These are phyloP conservation scores for Morella rubra DNA, from an alignment of 306 rosid species.

Conservation along the genomic window DNA sequence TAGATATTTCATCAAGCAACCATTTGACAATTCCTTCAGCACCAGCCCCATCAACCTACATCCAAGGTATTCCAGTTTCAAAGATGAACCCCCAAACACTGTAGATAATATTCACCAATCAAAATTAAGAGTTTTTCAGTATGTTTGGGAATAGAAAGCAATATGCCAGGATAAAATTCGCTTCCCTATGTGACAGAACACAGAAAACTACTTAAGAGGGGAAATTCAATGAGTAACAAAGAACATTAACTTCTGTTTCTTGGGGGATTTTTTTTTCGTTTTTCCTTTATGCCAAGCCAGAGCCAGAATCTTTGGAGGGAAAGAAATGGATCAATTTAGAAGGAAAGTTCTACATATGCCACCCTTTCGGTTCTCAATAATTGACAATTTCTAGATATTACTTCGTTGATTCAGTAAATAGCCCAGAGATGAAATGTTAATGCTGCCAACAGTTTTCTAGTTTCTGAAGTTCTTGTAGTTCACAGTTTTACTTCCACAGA, in stretches of 20 bases:
- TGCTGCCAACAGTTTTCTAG: too few relatives aligned
- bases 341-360: background rate
- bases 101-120: background rate
- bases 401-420: background rate
- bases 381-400: background rate
- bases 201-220: background rate
- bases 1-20: conserved; percentile 40
- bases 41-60: conserved; percentile 14
- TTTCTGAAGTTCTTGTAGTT: too few relatives aligned
- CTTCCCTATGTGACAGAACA: too few relatives aligned
- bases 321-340: background rate
- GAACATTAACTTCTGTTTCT: background rate
- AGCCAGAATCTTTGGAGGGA: background rate
- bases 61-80: background rate
- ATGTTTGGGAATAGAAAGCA: background rate
- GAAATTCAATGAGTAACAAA: background rate
- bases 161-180: background rate
- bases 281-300: background rate
- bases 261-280: background rate
- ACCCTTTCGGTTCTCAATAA: background rate
- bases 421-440: background rate
- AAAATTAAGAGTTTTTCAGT: background rate
- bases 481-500: too few relatives aligned
- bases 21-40: conserved; percentile 14
- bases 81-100: conserved; percentile 1